Percentiles rank a stretch among this genome's conserved stretches.
Conservation (phyloP, 441 rosid species). For the Pelargonium citronellum region DNA sequence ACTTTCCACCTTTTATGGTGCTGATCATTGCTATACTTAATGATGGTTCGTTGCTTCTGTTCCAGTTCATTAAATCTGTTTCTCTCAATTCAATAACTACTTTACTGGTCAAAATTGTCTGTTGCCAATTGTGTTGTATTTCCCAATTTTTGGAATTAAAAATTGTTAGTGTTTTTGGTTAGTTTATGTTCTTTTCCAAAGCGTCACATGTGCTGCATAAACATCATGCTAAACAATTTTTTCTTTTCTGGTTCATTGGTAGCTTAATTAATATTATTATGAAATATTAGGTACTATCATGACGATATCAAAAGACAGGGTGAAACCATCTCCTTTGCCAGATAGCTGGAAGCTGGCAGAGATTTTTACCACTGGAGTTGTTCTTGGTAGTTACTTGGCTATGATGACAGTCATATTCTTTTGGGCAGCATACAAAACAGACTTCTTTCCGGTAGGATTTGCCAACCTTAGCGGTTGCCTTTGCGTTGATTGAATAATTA, state of each 20-base stretch:
- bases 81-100: no score
- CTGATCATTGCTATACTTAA: slow-evolving; percentile 47
- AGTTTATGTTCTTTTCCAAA: no score
- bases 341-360: slow-evolving; percentile 48
- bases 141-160: no score
- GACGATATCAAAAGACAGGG: slow-evolving; percentile 53
- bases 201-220: no score
- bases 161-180: no score
- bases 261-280: no score
- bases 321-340: slow-evolving; percentile 49
- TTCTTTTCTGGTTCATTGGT: no score
- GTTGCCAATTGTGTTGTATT: slow-evolving; percentile 14
- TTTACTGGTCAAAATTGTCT: no score
- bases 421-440: slow-evolving; percentile 41
- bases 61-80: no score
- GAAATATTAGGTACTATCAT: slow-evolving; percentile 37
- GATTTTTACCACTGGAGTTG: slow-evolving; percentile 42
- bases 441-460: slow-evolving; percentile 38
- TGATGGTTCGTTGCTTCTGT: slow-evolving; percentile 26
- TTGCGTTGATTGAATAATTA: no score
- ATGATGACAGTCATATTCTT: slow-evolving; percentile 55
- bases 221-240: no score
- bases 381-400: slow-evolving; percentile 46
- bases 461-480: no score
- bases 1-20: slow-evolving; percentile 57